Evolutionary conservation across 2,329 filamentous ascomycete species (phyloP).

Genomic region (Calonectria ilicicola): DNA sequence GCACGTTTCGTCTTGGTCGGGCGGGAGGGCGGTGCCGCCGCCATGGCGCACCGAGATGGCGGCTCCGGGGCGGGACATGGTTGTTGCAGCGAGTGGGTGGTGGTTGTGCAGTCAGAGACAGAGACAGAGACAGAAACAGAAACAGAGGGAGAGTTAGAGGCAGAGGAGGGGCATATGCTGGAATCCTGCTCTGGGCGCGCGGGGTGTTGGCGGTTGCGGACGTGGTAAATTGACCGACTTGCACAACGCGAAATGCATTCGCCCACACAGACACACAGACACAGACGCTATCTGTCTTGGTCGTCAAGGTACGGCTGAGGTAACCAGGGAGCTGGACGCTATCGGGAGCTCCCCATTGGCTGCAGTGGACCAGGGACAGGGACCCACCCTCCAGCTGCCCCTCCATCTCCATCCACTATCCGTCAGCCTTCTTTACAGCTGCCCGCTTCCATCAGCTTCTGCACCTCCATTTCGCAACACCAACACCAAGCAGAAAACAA

Average conservation of each 20-base stretch:
- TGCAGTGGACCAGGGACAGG: background rate
- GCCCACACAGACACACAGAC: too few relatives aligned
- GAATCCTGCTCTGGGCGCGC: background rate
- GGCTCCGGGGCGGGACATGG: constrained; percentile 45
- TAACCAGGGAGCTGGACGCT: constrained; percentile 20
- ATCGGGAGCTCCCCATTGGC: constrained; percentile 34
- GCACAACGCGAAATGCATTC: constrained; percentile 4
- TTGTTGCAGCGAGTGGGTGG: background rate
- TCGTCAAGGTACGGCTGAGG: constrained; percentile 41
- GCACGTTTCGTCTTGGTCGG: constrained; percentile 77
- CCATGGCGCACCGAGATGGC: constrained; percentile 46
- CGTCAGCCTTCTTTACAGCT: constrained; percentile 44
- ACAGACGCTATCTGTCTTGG: background rate
- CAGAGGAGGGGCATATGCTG: background rate
- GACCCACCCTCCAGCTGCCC: constrained; percentile 30
- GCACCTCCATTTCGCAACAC: background rate
- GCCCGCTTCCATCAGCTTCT: constrained; percentile 29
- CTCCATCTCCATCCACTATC: constrained; percentile 41
- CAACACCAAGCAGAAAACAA: background rate
- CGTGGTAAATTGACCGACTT: background rate
- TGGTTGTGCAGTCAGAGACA: background rate
- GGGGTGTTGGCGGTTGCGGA: background rate
- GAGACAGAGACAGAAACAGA: too few relatives aligned
- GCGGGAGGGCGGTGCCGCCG: constrained; percentile 24
- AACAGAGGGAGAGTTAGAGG: background rate